These are phyloP conservation scores for Trichoderma sp. DNA, from an alignment of 2,329 filamentous ascomycete species.

Conservation along the genomic window DNA sequence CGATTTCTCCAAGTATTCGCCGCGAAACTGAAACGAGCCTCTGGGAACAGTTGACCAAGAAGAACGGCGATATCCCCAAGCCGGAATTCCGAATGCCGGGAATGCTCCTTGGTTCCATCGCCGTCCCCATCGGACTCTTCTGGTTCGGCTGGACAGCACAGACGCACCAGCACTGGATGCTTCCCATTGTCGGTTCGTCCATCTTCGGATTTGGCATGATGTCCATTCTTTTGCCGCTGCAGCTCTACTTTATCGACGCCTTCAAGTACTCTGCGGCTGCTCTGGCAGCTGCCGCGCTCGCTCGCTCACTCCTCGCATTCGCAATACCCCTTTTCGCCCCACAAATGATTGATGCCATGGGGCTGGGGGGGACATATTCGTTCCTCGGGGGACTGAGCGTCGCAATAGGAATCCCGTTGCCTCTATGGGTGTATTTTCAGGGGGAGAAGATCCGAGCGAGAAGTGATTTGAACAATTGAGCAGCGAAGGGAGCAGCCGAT, in stretches of 20 bases:
- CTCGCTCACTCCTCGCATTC: slow-evolving; percentile 23
- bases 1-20: not conserved
- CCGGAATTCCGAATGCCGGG: slow-evolving; percentile 38
- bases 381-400: slow-evolving; percentile 18
- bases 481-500: not conserved
- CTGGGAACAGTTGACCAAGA: slow-evolving; percentile 22
- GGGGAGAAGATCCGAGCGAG: slow-evolving; percentile 9
- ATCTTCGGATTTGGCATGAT: slow-evolving; percentile 32
- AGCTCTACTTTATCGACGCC: slow-evolving; percentile 7
- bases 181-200: slow-evolving; percentile 40
- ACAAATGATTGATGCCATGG: slow-evolving; percentile 19
- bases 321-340: slow-evolving; percentile 22
- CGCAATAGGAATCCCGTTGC: not conserved
- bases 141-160: slow-evolving; percentile 33
- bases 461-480: slow-evolving; percentile 9
- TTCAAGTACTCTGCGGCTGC: slow-evolving; percentile 9
- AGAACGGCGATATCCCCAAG: slow-evolving; percentile 32
- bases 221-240: slow-evolving; percentile 13
- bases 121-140: slow-evolving; percentile 47
- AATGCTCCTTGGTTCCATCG: slow-evolving; percentile 43
- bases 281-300: slow-evolving; percentile 7
- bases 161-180: slow-evolving; percentile 32
- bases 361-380: slow-evolving; percentile 15
- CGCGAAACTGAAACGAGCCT: not conserved
- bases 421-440: slow-evolving; percentile 11